phyloP scores from a whole-genome alignment of 176 grass and related monocot species.

The Ensete glaucum region DNA sequence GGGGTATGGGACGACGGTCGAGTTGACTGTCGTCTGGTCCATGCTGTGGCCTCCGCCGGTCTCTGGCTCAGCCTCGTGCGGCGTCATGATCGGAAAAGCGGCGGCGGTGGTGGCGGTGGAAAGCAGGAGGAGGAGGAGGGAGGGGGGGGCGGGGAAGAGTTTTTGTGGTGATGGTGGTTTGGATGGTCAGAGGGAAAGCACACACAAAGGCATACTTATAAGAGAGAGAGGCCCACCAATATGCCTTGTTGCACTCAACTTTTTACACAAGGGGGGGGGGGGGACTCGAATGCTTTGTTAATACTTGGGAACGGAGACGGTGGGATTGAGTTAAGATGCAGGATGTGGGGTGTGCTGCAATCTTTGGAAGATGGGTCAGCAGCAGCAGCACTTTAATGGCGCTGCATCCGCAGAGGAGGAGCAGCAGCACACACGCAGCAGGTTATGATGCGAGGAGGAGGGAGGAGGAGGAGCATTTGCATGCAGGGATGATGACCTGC shows the following conservation, averaged over 20 bases:
- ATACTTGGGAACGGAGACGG: not conserved
- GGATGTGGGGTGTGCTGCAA: too few species aligned
- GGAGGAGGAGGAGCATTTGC: too few species aligned
- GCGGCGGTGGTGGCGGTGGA: not conserved
- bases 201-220: not conserved
- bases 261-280: not conserved
- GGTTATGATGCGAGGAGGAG: too few species aligned
- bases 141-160: not conserved
- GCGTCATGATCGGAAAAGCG: not conserved
- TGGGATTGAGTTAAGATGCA: not conserved
- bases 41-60: conserved; percentile 1
- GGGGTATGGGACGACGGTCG: conserved; percentile 28
- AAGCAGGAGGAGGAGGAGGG: not conserved
- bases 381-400: too few species aligned
- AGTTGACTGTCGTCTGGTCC: not conserved
- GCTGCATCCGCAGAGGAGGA: too few species aligned
- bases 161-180: not conserved
- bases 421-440: too few species aligned
- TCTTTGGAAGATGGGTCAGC: too few species aligned
- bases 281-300: not conserved
- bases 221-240: conserved; percentile 18
- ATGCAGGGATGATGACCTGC: too few species aligned
- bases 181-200: not conserved
- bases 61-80: conserved; percentile 7
- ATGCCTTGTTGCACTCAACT: conserved; percentile 17